phyloP scores from a whole-genome alignment of 164 flowering plant genomes.

The grape (Vitis vinifera) region ASM3070453v1 NC_081813.1:3406001-3406500 shows the following conservation, averaged over 20 bases:
- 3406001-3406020: too few relatives aligned
- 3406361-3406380: constrained; percentile 81
- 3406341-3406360: constrained; percentile 97
- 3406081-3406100: neutral
- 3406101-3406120: neutral
- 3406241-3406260: constrained; percentile 96
- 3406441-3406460: too few relatives aligned
- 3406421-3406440: neutral
- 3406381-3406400: constrained; percentile 55
- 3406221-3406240: constrained; percentile 9
- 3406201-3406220: neutral
- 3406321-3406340: constrained; percentile 90
- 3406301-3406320: constrained; percentile 96
- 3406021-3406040: neutral
- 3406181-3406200: neutral
- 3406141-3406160: constrained; percentile 5
- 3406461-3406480: too few relatives aligned
- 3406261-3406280: constrained; percentile 95
- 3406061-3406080: neutral
- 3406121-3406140: neutral
- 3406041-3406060: neutral
- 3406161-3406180: neutral
- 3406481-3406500: too few relatives aligned
- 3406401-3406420: neutral
- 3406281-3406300: constrained; percentile 81